Evolutionary conservation across 495 filamentous ascomycete species (phyloP).

Genomic region (Hypomontagnella submonticulosa): DNA sequence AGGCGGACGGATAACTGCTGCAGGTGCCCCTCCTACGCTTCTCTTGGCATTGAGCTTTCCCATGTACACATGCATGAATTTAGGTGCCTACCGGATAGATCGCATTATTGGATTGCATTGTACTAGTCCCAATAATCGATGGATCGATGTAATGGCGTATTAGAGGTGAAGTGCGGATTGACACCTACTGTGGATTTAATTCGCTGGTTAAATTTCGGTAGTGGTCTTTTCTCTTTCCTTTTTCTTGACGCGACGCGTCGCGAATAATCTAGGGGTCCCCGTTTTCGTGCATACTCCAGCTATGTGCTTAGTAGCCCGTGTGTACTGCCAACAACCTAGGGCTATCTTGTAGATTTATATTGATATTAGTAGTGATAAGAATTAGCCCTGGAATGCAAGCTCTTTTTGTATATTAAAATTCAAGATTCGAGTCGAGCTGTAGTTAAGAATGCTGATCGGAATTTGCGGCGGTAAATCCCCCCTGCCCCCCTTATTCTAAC

Average conservation of each 20-base stretch:
- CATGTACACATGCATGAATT: slow-evolving; percentile 1
- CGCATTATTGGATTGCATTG: too few species aligned
- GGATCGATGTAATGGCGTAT: too few species aligned
- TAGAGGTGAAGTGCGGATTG: neutral
- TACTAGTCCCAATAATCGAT: neutral
- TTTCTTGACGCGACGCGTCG: slow-evolving; percentile 14
- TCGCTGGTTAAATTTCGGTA: slow-evolving; percentile 26
- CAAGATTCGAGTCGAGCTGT: neutral
- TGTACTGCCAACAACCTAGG: too few species aligned
- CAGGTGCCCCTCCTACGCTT: slow-evolving; percentile 31
- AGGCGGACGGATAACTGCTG: slow-evolving; percentile 34
- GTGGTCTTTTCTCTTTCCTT: slow-evolving; percentile 7
- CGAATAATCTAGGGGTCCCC: neutral
- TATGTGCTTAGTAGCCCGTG: too few species aligned
- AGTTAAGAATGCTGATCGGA: slow-evolving; percentile 82
- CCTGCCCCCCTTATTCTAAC: slow-evolving; percentile 13
- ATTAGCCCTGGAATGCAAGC: neutral
- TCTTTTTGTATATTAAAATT: slow-evolving; percentile 1
- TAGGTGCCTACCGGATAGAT: too few species aligned
- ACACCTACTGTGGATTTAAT: neutral
- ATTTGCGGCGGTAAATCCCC: slow-evolving; percentile 80
- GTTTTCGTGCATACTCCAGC: too few species aligned
- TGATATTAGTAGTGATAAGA: neutral
- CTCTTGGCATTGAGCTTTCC: slow-evolving; percentile 25
- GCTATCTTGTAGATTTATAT: too few species aligned